Conservation (phyloP, 2,329 filamentous ascomycete species). For the Aspergillus sp. region DNA sequence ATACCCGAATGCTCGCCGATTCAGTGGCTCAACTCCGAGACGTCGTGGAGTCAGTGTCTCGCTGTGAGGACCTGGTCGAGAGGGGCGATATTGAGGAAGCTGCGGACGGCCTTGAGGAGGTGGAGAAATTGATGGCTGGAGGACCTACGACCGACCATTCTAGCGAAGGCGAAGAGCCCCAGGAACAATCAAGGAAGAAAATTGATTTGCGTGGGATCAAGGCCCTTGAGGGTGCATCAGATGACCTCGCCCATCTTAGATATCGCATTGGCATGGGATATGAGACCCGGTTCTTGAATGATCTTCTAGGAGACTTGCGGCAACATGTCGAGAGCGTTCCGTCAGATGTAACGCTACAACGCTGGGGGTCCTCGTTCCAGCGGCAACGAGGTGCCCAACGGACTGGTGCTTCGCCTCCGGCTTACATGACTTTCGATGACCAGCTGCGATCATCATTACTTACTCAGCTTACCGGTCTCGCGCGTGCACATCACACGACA, state of each 20-base stretch:
- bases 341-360: conserved; percentile 61
- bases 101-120: conserved; percentile 62
- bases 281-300: conserved; percentile 67
- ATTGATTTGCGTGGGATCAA: conserved; percentile 67
- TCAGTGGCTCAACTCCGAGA: conserved; percentile 74
- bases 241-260: conserved; percentile 66
- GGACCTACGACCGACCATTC: conserved; percentile 39
- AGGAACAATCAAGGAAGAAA: conserved; percentile 32
- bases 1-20: conserved; percentile 70
- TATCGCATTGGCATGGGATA: conserved; percentile 79
- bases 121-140: conserved; percentile 74
- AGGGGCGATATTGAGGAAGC: conserved; percentile 74
- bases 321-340: conserved; percentile 69
- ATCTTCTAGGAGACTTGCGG: conserved; percentile 69
- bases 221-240: conserved; percentile 69
- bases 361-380: conserved; percentile 73
- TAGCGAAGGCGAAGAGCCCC: conserved; percentile 16
- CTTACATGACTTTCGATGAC: conserved; percentile 66
- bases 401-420: conserved; percentile 61
- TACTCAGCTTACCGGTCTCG: conserved; percentile 66
- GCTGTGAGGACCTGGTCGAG: conserved; percentile 74
- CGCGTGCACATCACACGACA: conserved; percentile 68
- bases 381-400: conserved; percentile 59
- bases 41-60: conserved; percentile 64
- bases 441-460: conserved; percentile 61